Conservation (phyloP, 352 stramenopile genomes). For the Phytophthora rubi region DNA sequence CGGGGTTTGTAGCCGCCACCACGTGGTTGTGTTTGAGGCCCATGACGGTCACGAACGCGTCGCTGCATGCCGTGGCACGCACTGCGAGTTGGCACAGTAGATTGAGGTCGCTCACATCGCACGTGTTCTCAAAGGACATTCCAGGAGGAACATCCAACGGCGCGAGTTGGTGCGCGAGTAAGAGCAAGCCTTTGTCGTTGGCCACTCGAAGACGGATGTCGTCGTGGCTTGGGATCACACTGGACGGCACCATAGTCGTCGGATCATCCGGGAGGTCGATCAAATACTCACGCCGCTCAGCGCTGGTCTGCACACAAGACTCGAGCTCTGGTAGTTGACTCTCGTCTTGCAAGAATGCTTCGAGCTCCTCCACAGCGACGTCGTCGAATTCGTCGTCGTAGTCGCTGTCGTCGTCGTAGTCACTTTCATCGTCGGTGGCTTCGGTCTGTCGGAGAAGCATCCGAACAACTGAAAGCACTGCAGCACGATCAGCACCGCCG, state of each 20-base stretch:
- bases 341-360: constrained; percentile 22
- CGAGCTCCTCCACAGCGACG: constrained; percentile 11
- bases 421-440: constrained; percentile 3
- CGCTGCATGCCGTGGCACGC: constrained; percentile 26
- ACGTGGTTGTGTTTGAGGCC: constrained; percentile 41
- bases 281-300: constrained; percentile 42
- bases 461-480: constrained; percentile 43
- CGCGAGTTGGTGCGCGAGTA: constrained; percentile 37
- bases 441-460: constrained; percentile 27
- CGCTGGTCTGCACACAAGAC: constrained; percentile 44
- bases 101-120: constrained; percentile 31
- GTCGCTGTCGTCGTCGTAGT: neutral
- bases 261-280: constrained; percentile 36
- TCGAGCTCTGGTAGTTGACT: constrained; percentile 23
- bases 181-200: constrained; percentile 38
- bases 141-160: constrained; percentile 16
- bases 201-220: constrained; percentile 23
- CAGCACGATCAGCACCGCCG: constrained; percentile 18
- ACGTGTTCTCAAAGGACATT: constrained; percentile 19
- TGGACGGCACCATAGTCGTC: constrained; percentile 23
- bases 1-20: constrained; percentile 32
- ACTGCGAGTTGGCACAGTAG: constrained; percentile 44
- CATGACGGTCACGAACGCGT: constrained; percentile 44
- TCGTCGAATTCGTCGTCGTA: constrained; percentile 13
- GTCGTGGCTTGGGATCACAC: constrained; percentile 43